Evolutionary conservation across 2,329 filamentous ascomycete species (phyloP).

Genomic region (Cytospora chrysosperma): DNA sequence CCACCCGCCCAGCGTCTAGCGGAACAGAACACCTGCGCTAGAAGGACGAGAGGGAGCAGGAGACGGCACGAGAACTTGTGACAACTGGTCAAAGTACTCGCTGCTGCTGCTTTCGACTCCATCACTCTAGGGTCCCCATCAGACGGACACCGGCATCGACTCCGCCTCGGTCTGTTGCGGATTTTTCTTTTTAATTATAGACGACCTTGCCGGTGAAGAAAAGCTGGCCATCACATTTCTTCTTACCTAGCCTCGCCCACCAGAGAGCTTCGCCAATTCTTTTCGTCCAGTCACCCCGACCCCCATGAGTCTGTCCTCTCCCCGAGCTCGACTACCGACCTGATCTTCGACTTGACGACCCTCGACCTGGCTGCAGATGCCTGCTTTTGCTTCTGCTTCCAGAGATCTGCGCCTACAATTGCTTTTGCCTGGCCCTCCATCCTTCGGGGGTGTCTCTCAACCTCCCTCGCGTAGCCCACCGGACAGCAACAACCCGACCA

Average conservation of each 20-base stretch:
- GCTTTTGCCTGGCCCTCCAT: not conserved
- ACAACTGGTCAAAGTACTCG: not conserved
- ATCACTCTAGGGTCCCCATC: constrained; percentile 12
- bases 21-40: not conserved
- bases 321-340: not conserved
- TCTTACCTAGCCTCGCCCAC: not conserved
- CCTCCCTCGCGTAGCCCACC: constrained; percentile 3
- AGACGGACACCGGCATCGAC: constrained; percentile 14
- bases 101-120: constrained; percentile 6
- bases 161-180: not conserved
- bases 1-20: constrained; percentile 9
- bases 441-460: not conserved
- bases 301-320: constrained; percentile 3
- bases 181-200: not conserved
- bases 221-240: not conserved
- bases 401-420: not conserved
- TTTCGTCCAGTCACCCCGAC: not conserved
- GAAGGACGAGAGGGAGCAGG: not conserved
- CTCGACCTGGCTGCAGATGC: constrained; percentile 13
- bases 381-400: not conserved
- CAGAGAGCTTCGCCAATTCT: not conserved
- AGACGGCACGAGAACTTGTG: not conserved
- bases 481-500: not conserved
- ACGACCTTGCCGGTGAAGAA: constrained; percentile 8
- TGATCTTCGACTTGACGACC: not conserved